phyloP scores from a whole-genome alignment of 108 stramenopile genomes.

The Cyclotella choctawhatcheeana region DNA sequence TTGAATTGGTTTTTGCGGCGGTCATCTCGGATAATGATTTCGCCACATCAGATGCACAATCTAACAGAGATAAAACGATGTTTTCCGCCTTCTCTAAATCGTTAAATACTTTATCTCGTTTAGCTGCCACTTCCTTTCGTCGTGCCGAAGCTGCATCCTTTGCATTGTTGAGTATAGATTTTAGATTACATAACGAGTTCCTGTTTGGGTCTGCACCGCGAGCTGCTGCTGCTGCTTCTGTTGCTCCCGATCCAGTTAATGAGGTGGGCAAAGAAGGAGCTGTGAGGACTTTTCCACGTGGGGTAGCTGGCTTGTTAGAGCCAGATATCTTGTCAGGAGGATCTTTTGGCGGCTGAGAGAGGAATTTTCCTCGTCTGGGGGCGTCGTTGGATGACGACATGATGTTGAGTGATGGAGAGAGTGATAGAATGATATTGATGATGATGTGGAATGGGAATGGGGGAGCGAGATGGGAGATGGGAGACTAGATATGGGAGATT shows the following conservation, averaged over 20 bases:
- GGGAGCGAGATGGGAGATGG: no score
- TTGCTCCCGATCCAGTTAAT: not conserved
- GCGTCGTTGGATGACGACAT: no score
- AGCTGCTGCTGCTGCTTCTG: no score
- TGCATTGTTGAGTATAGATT: slow-evolving; percentile 2
- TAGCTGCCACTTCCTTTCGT: slow-evolving; percentile 3
- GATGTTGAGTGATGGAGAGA: no score
- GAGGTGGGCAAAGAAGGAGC: slow-evolving; percentile 3
- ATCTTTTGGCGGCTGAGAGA: slow-evolving; percentile 15
- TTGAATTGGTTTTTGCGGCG: slow-evolving; percentile 12
- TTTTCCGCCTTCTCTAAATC: slow-evolving; percentile 45
- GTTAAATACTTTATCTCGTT: slow-evolving; percentile 14
- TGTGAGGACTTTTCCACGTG: slow-evolving; percentile 12
- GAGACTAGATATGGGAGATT: no score
- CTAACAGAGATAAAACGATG: slow-evolving; percentile 35
- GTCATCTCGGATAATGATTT: slow-evolving; percentile 39
- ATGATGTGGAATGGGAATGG: no score
- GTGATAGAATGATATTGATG: no score
- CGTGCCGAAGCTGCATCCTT: slow-evolving; percentile 22
- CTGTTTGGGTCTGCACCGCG: not conserved
- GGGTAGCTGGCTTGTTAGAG: slow-evolving; percentile 9
- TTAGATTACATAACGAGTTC: slow-evolving; percentile 7
- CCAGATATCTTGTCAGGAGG: slow-evolving; percentile 4
- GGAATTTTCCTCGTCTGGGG: slow-evolving; percentile 44
- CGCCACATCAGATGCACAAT: slow-evolving; percentile 27